Evolutionary conservation across 164 flowering plant genomes (phyloP).

Genomic region (Nelumbo lutea): DNA sequence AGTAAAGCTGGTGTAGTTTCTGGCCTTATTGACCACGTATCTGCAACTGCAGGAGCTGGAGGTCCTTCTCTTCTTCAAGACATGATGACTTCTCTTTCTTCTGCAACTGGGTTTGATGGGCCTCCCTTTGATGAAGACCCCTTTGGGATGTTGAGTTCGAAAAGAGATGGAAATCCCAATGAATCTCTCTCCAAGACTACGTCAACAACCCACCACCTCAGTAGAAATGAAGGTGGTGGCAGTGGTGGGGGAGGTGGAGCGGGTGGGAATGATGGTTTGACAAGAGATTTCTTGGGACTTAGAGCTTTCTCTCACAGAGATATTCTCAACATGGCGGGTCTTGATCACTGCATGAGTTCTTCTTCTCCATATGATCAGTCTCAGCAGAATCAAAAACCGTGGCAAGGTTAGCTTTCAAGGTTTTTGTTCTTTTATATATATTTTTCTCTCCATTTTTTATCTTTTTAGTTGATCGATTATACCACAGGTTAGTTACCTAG

Average conservation of each 20-base stretch:
- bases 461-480: neutral
- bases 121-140: constrained; percentile 40
- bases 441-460: neutral
- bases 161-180: constrained; percentile 17
- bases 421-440: neutral
- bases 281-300: constrained; percentile 85
- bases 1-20: constrained; percentile 33
- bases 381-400: constrained; percentile 40
- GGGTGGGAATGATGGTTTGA: constrained; percentile 47
- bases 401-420: constrained; percentile 51
- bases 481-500: constrained; percentile 1
- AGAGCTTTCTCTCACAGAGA: constrained; percentile 64
- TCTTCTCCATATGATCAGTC: constrained; percentile 32
- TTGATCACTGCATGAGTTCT: constrained; percentile 42
- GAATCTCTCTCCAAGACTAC: constrained; percentile 6
- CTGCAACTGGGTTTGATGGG: constrained; percentile 28
- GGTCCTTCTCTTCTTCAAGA: constrained; percentile 35
- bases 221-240: constrained; percentile 16
- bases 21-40: constrained; percentile 20
- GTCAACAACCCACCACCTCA: neutral
- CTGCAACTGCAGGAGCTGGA: constrained; percentile 15
- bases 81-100: constrained; percentile 39
- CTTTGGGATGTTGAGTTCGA: constrained; percentile 30
- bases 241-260: constrained; percentile 14
- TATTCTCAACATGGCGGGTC: constrained; percentile 48